Evolutionary conservation across 768 basidiomycete genomes (phyloP).

Genomic region (Kwoniella botswanensis): DNA sequence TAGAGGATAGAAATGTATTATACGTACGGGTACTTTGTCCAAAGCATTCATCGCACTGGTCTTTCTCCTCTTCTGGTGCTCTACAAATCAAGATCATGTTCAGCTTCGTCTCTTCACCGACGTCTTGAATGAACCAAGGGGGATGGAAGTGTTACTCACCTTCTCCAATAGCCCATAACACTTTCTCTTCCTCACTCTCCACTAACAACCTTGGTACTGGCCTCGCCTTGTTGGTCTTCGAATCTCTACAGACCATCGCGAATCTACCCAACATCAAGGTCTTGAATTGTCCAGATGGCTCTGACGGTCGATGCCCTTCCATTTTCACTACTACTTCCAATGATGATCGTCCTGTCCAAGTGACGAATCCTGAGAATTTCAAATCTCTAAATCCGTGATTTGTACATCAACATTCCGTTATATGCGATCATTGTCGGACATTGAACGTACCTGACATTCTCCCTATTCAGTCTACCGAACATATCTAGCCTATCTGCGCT

Average conservation of each 20-base stretch:
- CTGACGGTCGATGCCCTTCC: conserved; percentile 65
- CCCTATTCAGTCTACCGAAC: conserved; percentile 50
- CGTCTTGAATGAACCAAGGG: conserved; percentile 54
- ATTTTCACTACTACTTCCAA: conserved; percentile 88
- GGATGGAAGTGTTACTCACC: conserved; percentile 52
- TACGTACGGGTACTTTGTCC: conserved; percentile 66
- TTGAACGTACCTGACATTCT: conserved; percentile 46
- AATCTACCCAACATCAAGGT: conserved; percentile 68
- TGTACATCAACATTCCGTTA: too few relatives aligned
- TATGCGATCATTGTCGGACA: too few relatives aligned
- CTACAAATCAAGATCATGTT: conserved; percentile 56
- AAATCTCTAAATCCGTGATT: conserved; percentile 62
- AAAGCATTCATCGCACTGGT: conserved; percentile 67
- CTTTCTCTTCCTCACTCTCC: conserved; percentile 68
- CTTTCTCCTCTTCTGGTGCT: conserved; percentile 68
- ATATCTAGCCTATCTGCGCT: conserved; percentile 69
- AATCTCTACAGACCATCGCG: conserved; percentile 83
- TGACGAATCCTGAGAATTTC: conserved; percentile 77
- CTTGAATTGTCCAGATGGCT: conserved; percentile 68
- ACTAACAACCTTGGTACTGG: conserved; percentile 70
- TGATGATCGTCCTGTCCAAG: conserved; percentile 74
- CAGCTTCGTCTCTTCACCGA: background rate
- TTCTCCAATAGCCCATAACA: conserved; percentile 71
- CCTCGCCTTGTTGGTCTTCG: conserved; percentile 68
- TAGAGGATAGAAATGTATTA: background rate